phyloP scores from a whole-genome alignment of 2,329 filamentous ascomycete genomes.

The Ophiostoma novo-ulmi region DNA sequence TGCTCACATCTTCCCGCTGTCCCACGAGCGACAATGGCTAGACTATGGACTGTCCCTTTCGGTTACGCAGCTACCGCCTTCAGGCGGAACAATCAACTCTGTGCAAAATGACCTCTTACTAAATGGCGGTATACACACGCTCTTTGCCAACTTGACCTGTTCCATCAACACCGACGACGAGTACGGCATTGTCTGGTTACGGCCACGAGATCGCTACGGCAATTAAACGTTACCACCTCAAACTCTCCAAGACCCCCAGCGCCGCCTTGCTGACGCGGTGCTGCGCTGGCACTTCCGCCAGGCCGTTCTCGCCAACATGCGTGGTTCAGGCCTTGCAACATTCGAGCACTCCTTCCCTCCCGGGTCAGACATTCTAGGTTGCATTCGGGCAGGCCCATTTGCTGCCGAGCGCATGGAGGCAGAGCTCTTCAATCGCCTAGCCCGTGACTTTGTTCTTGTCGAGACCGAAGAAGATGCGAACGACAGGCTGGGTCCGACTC shows the following conservation, averaged over 20 bases:
- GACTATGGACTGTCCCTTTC: neutral
- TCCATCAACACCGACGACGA: neutral
- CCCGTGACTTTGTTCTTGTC: neutral
- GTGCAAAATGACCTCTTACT: neutral
- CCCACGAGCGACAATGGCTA: neutral
- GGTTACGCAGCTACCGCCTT: too few relatives aligned
- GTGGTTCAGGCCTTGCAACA: conserved; percentile 29
- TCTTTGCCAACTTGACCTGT: neutral
- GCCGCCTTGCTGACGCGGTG: conserved; percentile 23
- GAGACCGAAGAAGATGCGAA: neutral
- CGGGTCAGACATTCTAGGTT: conserved; percentile 31
- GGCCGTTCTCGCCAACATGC: conserved; percentile 31
- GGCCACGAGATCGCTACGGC: neutral
- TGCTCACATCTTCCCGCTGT: neutral
- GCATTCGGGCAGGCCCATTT: conserved; percentile 28
- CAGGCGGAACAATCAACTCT: neutral
- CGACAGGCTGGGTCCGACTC: neutral
- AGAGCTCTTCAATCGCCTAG: conserved; percentile 17
- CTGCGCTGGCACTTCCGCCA: conserved; percentile 31
- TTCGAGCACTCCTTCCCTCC: conserved; percentile 31
- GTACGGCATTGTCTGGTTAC: neutral
- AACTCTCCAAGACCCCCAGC: neutral
- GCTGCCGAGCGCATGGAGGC: conserved; percentile 18
- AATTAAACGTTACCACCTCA: neutral
- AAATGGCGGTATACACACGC: neutral